Conservation (phyloP, 768 basidiomycete genomes). For the Tricholoma sp. region DNA sequence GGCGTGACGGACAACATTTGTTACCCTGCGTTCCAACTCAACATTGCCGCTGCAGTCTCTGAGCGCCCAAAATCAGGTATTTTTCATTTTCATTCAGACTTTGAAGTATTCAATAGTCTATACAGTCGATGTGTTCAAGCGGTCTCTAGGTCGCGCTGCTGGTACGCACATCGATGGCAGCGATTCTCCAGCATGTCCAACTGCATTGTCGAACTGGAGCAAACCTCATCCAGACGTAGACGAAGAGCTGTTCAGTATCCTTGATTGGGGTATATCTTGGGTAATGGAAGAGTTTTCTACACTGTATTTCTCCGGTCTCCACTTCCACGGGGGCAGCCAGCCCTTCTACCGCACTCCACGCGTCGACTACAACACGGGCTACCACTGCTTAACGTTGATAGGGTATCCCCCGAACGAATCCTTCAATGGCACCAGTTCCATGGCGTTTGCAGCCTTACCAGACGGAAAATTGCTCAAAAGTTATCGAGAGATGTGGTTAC, state of each 20-base stretch:
- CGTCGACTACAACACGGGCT: neutral
- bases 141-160: neutral
- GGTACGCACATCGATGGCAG: neutral
- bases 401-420: neutral
- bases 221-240: neutral
- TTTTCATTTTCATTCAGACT: neutral
- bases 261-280: neutral
- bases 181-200: neutral
- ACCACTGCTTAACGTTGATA: neutral
- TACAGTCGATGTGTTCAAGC: neutral
- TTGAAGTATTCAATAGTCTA: neutral
- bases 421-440: neutral
- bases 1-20: neutral
- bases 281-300: neutral
- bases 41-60: neutral
- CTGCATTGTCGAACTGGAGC: neutral
- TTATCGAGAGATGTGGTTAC: neutral
- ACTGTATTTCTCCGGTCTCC: neutral
- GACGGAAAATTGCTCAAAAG: neutral
- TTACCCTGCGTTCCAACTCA: neutral
- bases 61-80: neutral
- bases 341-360: neutral
- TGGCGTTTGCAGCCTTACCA: neutral
- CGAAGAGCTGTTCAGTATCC: neutral
- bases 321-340: neutral